Conservation (phyloP, 495 filamentous ascomycete species). For the Xylaria scruposa region DNA sequence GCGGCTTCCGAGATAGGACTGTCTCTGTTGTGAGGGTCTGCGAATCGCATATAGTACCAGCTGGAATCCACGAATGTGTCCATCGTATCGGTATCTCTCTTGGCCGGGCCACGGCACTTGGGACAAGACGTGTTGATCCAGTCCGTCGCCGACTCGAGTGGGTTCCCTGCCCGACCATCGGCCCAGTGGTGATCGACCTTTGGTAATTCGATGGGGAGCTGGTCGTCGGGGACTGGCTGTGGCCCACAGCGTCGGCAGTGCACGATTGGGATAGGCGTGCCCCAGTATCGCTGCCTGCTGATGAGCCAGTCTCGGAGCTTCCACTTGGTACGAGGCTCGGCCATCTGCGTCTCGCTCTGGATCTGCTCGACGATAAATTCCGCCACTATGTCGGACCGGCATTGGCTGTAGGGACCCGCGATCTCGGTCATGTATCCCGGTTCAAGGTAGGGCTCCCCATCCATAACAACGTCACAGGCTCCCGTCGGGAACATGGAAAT, state of each 20-base stretch:
- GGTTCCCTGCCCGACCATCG: slow-evolving; percentile 74
- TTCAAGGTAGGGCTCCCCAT: slow-evolving; percentile 62
- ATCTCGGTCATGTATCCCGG: slow-evolving; percentile 70
- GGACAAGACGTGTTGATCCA: slow-evolving; percentile 82
- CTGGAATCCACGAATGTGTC: slow-evolving; percentile 94
- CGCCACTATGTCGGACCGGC: slow-evolving; percentile 67
- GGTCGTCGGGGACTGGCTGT: slow-evolving; percentile 75
- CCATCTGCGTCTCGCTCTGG: slow-evolving; percentile 55
- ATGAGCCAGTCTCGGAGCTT: slow-evolving; percentile 86
- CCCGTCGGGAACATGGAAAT: slow-evolving; percentile 60
- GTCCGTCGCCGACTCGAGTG: slow-evolving; percentile 70
- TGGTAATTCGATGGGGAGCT: slow-evolving; percentile 80
- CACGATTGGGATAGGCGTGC: slow-evolving; percentile 86
- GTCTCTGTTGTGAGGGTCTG: slow-evolving; percentile 69
- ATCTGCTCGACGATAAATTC: slow-evolving; percentile 67
- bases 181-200: slow-evolving; percentile 71
- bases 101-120: slow-evolving; percentile 70
- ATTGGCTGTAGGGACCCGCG: slow-evolving; percentile 64
- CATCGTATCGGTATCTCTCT: slow-evolving; percentile 92
- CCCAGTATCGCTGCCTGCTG: slow-evolving; percentile 90
- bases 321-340: slow-evolving; percentile 70
- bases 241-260: slow-evolving; percentile 80
- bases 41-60: slow-evolving; percentile 87
- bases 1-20: slow-evolving; percentile 64
- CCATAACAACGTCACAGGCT: slow-evolving; percentile 44